These are phyloP conservation scores for Fusarium lyarnte DNA, from an alignment of 2,329 filamentous ascomycete species.

Conservation along the genomic window DNA sequence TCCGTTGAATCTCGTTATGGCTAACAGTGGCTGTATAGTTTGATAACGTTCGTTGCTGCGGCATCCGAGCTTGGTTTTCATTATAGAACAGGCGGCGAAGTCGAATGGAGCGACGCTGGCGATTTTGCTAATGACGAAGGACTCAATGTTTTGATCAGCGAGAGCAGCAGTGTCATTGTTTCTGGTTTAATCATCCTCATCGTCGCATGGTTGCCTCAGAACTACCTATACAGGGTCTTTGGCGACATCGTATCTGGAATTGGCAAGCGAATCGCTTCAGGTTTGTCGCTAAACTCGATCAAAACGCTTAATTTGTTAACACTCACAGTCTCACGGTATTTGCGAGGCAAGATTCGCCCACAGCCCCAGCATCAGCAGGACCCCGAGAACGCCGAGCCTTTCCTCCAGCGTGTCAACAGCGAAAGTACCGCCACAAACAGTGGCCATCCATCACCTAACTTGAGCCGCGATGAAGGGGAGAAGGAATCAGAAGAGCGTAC, in stretches of 20 bases:
- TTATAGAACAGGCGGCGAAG: constrained; percentile 45
- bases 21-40: constrained; percentile 30
- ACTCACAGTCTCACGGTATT: constrained; percentile 14
- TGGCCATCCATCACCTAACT: constrained; percentile 6
- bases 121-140: constrained; percentile 44
- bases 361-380: constrained; percentile 20
- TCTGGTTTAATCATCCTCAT: constrained; percentile 36
- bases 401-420: constrained; percentile 16
- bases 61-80: constrained; percentile 47
- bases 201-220: constrained; percentile 37
- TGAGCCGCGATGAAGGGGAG: constrained; percentile 4
- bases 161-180: constrained; percentile 37
- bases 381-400: constrained; percentile 31
- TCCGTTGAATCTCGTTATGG: neutral
- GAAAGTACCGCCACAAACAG: neutral
- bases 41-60: constrained; percentile 42
- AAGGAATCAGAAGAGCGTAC: constrained; percentile 8
- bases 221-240: constrained; percentile 34
- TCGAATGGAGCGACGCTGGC: constrained; percentile 46
- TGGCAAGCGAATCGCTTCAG: constrained; percentile 30
- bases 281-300: constrained; percentile 27
- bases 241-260: constrained; percentile 31
- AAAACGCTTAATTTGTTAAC: constrained; percentile 2
- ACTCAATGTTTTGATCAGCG: constrained; percentile 45
- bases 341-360: constrained; percentile 27